Base-by-base conservation (phyloP, 176 grass and related monocot species). In the Alopecurus myosuroides region DNA sequence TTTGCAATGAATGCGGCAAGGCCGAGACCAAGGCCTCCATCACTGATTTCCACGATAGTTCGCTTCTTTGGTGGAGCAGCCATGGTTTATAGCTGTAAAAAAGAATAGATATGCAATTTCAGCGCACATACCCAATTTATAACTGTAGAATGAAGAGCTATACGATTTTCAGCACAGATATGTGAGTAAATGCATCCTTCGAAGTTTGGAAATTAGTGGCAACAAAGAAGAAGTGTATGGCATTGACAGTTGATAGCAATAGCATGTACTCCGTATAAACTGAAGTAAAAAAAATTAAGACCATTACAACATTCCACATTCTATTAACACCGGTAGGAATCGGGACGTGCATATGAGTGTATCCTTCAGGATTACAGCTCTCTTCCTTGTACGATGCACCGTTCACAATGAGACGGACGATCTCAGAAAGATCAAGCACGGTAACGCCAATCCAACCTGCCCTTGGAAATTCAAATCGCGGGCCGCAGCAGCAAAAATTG, bases 1-100 rank as follows among this genome's bases (percentile, higher is more conserved):
- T 98, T 98, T 52, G 91, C 82, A 30, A 92, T 90, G 22, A 92
- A 91, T 17, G 84, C 69, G n/a, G 88, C 93, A 45, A 98, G 76
- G 41, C 87, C 89, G 5, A 84, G 23, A 18, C 91, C 93, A 58
- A 94, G 89, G 3, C 91, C 91, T 39, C 80, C 89, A 87, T 95
- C 91, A 33, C 91, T 93, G 69, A 88, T 95, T 45, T 98, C 96
- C 77, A 86, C 53, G 34, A 92, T 37, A 74, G 39, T 35, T 74
- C 78, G 88, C 74, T 92, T 98, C 85, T 95, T 98, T 56, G 93
- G 68, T 51, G 63, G 81, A 31, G 81, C 82, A 80, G 83, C 53
- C 93, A 95, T 95, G 79, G 17, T 90, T 97, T 85, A 86, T 85
- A 86, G 70, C 88, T 89, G 82, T 48, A 40, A 77, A 35, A 79